phyloP scores from a whole-genome alignment of 768 basidiomycete genomes.

The Serendipita sp. region DNA sequence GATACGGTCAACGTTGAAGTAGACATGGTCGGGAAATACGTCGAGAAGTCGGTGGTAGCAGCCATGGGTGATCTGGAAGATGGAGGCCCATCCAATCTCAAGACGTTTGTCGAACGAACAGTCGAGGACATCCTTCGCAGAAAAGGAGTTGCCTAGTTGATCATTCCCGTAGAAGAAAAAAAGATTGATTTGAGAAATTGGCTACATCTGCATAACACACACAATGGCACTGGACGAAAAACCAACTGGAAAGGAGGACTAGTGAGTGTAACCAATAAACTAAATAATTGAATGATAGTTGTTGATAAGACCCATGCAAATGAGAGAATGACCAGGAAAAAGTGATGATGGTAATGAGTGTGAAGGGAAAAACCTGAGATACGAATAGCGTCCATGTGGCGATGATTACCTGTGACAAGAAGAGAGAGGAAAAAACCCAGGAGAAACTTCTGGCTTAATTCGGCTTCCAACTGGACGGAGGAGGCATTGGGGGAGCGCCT shows the following conservation, averaged over 20 bases:
- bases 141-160: too few species aligned
- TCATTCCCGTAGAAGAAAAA: too few species aligned
- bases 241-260: not conserved
- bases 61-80: constrained; percentile 30
- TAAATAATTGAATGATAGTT: too few species aligned
- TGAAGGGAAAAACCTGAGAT: not conserved
- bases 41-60: constrained; percentile 64
- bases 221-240: not conserved
- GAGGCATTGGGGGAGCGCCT: not conserved
- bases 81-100: not conserved
- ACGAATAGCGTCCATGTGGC: not conserved
- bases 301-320: not conserved
- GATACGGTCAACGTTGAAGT: constrained; percentile 88
- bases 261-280: too few species aligned
- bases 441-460: not conserved
- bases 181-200: too few species aligned
- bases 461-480: constrained; percentile 12
- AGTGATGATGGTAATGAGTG: not conserved
- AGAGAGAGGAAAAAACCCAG: not conserved
- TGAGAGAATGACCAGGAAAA: not conserved
- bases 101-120: not conserved
- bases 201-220: too few species aligned
- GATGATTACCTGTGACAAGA: not conserved
- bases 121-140: not conserved
- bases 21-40: constrained; percentile 88